Evolutionary conservation across 768 basidiomycete species (phyloP).

Genomic region (Lepiota brunneoincarnata): DNA sequence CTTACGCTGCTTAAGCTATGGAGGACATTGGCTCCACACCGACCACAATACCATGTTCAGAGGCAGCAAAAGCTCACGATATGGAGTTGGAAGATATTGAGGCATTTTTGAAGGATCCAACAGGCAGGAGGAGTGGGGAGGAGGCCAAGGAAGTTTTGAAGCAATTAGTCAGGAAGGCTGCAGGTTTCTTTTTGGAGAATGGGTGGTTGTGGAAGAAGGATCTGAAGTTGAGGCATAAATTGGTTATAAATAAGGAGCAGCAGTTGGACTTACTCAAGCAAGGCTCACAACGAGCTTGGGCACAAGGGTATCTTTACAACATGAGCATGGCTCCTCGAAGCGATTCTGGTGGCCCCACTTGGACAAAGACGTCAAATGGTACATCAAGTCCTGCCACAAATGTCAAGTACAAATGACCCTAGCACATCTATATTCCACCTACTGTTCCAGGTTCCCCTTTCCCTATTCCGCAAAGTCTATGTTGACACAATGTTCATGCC

Average conservation of each 20-base stretch:
- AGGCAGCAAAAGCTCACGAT: constrained; percentile 8
- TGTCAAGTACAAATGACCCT: constrained; percentile 27
- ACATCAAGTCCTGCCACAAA: constrained; percentile 26
- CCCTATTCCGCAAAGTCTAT: constrained; percentile 25
- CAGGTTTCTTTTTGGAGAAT: constrained; percentile 17
- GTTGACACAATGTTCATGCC: constrained; percentile 28
- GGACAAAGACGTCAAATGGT: constrained; percentile 30
- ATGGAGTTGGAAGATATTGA: constrained; percentile 9
- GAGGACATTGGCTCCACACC: background rate
- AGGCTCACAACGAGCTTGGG: constrained; percentile 24
- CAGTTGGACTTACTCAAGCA: constrained; percentile 15
- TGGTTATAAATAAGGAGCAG: constrained; percentile 13
- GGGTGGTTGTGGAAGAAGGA: constrained; percentile 18
- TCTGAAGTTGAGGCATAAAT: constrained; percentile 16
- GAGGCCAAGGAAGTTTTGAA: background rate
- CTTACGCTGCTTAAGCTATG: no score
- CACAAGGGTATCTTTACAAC: constrained; percentile 26
- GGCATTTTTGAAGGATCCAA: constrained; percentile 10
- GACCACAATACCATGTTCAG: constrained; percentile 5
- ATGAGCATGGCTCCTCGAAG: constrained; percentile 13
- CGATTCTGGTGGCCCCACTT: constrained; percentile 25
- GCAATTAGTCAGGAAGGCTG: background rate
- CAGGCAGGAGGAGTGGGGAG: background rate
- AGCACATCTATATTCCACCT: constrained; percentile 24
- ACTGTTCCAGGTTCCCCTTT: constrained; percentile 19